Conservation (phyloP, 495 filamentous ascomycete species). For the Xylaria grammica region DNA sequence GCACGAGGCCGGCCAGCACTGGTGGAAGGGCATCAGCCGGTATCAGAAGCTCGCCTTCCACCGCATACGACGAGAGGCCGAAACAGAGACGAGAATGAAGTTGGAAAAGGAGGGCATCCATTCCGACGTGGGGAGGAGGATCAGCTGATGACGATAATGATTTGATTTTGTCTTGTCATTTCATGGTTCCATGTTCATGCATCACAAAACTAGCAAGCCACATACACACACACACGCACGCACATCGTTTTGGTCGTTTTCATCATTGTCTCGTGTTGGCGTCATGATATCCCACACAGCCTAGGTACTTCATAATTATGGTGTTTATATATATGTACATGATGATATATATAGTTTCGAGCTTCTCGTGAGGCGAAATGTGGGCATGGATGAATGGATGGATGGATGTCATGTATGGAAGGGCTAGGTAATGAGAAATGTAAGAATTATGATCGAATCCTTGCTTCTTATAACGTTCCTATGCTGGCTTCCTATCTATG, state of each 20-base stretch:
- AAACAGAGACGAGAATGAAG: constrained; percentile 47
- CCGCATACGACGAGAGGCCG: constrained; percentile 68
- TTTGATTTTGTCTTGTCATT: neutral
- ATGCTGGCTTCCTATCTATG: too few relatives aligned
- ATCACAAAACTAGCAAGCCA: neutral
- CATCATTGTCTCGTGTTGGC: neutral
- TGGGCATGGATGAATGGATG: too few relatives aligned
- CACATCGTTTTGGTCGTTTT: neutral
- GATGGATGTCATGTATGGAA: too few relatives aligned
- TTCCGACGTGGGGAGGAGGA: constrained; percentile 34
- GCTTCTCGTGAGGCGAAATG: neutral
- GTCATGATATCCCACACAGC: constrained; percentile 21
- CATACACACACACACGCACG: too few relatives aligned
- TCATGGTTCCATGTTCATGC: neutral
- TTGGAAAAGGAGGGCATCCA: constrained; percentile 36
- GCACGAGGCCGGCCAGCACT: constrained; percentile 91
- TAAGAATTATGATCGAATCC: too few relatives aligned
- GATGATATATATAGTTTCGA: neutral
- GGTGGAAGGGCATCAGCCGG: constrained; percentile 83
- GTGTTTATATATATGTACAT: neutral
- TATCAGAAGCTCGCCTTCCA: constrained; percentile 85
- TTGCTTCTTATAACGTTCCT: too few relatives aligned
- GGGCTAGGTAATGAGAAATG: constrained; percentile 16
- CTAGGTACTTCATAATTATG: constrained; percentile 6
- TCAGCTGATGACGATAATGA: constrained; percentile 28